Evolutionary conservation across 306 rosid species (phyloP), one percentile per base, ranked within the genome.

Genomic region (Quercus rubra): DNA sequence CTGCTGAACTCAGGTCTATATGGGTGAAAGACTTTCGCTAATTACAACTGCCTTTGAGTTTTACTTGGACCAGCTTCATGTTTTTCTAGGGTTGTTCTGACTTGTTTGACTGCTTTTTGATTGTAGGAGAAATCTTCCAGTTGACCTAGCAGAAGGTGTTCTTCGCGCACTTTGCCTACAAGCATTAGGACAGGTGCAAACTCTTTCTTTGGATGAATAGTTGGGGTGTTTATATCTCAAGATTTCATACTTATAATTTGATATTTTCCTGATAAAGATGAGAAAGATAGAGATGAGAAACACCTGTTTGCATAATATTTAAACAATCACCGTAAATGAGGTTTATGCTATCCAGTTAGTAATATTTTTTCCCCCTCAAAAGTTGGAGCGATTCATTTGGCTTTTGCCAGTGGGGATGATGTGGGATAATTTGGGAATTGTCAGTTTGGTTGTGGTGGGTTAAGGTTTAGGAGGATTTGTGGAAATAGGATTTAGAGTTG

Each of bases 111-210:
- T 55, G 55, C 76, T 71, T 79, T 84, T 55, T 49, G 43, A 74
- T 86, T 84, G 66, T 83, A 95, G 99, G 96, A 89, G 94, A 87
- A 89, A 90, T 83, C 91, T 95, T 31, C 99, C 99, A 4, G 96
- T 93, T 4, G 99, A 95, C 87, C 87, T 95, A 63, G 89, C 94
- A 70, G 99, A 95, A 84, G 99, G 98, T 70, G 94, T 86, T 86
- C 98, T 95, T 77, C 93, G 99, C 79, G 97, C 98, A 18, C 96
- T 93, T 75, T 80, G 93, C 90, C 88, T 95, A 56, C 99, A 91
- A 83, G 97, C 99, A 74, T 82, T 95, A 76, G 98, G 99, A 83
- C 91, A 88, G 97, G 99, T 95, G 90, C 27, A 62, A 64, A 71
- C 77, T 67, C 73, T 30, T 84, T 74, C 71, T 78, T 75, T 55